Conservation (phyloP, 1,284 basidiomycete genomes). For the Boletus smithii region DNA sequence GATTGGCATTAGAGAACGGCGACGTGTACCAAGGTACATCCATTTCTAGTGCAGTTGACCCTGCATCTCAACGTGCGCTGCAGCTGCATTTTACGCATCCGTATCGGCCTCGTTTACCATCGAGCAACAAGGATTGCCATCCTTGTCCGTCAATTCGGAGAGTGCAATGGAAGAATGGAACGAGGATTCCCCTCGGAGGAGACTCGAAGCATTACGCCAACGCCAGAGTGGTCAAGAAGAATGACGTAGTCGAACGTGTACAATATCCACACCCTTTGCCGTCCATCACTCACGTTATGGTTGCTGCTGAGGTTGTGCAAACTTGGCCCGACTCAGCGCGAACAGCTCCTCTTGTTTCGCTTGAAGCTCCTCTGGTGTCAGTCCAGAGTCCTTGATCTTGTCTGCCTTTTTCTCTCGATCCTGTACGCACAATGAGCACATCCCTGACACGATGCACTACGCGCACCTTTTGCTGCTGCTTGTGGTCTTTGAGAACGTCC, state of each 20-base stretch:
- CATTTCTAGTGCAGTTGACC: not conserved
- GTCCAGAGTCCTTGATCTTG: conserved; percentile 85
- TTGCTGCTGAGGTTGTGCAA: conserved; percentile 44
- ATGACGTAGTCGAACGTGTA: conserved; percentile 32
- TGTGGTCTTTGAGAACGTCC: conserved; percentile 91
- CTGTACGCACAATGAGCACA: conserved; percentile 35
- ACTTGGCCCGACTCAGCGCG: conserved; percentile 80
- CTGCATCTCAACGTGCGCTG: conserved; percentile 14
- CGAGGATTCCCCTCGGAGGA: conserved; percentile 52
- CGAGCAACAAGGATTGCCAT: conserved; percentile 77
- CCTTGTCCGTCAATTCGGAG: conserved; percentile 32
- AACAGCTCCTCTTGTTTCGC: conserved; percentile 90
- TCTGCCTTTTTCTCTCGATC: conserved; percentile 87
- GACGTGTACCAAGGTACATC: conserved; percentile 62
- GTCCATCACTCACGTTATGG: conserved; percentile 13
- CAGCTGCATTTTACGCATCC: conserved; percentile 69
- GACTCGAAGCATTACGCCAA: conserved; percentile 50
- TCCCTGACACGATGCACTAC: conserved; percentile 13
- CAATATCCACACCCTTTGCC: conserved; percentile 18
- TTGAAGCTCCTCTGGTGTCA: conserved; percentile 88
- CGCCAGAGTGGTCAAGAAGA: conserved; percentile 36
- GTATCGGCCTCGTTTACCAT: conserved; percentile 82
- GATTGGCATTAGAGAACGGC: conserved; percentile 53
- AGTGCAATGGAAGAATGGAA: conserved; percentile 60
- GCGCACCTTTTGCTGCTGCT: conserved; percentile 87